A percentile compares a stretch with the other conserved stretches of the same genome.
phyloP scores from a whole-genome alignment of 352 stramenopile species.

The Pythium biforme region DNA sequence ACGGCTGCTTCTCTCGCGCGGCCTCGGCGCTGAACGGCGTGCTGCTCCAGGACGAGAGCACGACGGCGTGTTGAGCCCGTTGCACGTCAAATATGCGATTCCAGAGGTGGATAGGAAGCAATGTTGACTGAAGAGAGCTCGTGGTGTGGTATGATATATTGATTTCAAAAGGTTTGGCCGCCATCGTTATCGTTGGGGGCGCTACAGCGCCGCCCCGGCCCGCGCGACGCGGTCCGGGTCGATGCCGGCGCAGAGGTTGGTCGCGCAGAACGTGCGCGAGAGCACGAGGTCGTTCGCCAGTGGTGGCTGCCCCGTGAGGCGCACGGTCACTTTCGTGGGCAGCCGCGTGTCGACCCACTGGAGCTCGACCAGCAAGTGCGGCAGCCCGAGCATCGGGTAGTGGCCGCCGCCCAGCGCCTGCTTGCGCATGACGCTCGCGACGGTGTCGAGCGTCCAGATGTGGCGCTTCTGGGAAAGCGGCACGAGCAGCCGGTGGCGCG shows the following conservation, averaged over 20 bases:
- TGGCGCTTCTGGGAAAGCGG: conserved; percentile 47
- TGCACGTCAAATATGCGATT: no score
- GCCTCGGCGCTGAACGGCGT: conserved; percentile 23
- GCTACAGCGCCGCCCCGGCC: conserved; percentile 1
- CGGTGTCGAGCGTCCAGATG: conserved; percentile 47
- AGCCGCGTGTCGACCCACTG: conserved; percentile 67
- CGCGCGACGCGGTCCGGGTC: conserved; percentile 15
- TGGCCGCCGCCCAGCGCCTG: conserved; percentile 38
- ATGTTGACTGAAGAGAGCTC: no score
- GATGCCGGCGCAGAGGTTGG: conserved; percentile 28
- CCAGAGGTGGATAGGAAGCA: no score
- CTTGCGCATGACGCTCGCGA: conserved; percentile 46
- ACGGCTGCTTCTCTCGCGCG: conserved; percentile 37
- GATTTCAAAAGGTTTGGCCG: neutral
- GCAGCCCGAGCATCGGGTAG: conserved; percentile 45
- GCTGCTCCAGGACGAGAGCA: conserved; percentile 27
- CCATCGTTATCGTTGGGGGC: neutral
- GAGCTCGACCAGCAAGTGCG: conserved; percentile 49
- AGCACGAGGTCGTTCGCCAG: conserved; percentile 20
- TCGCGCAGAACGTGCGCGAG: conserved; percentile 30
- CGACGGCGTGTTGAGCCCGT: conserved; percentile 9
- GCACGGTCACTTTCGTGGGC: conserved; percentile 47
- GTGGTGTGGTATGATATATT: neutral
- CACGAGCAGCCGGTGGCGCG: conserved; percentile 37
- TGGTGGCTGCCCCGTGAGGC: conserved; percentile 24